Evolutionary conservation across 2,329 filamentous ascomycete species (phyloP).

Genomic region (Botrytis deweyae): DNA sequence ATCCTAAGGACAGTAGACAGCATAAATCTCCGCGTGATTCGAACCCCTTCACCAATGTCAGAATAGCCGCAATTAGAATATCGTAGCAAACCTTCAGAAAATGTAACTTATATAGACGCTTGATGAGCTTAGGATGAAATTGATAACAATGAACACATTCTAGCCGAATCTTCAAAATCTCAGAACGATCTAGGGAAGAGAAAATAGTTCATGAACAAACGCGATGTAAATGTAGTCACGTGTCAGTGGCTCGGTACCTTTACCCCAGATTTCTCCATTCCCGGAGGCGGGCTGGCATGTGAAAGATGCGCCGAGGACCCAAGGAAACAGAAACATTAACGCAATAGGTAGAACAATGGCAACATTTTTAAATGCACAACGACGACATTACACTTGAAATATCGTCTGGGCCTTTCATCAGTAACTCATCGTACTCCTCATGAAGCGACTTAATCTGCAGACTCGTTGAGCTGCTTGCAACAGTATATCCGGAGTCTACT

Average conservation of each 20-base stretch:
- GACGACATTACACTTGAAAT: background rate
- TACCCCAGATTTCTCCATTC: slow-evolving; percentile 21
- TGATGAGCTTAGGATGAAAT: background rate
- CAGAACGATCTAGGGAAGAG: background rate
- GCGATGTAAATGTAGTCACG: background rate
- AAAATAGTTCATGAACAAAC: background rate
- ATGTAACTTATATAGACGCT: background rate
- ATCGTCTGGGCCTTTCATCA: background rate
- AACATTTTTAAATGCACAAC: slow-evolving; percentile 1
- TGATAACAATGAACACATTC: background rate
- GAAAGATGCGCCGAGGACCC: slow-evolving; percentile 20
- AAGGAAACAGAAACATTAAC: background rate
- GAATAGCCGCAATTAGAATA: background rate
- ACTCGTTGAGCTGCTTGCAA: slow-evolving; percentile 14
- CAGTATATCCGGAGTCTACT: slow-evolving; percentile 10
- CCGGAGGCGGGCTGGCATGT: slow-evolving; percentile 17
- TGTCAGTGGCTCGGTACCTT: background rate
- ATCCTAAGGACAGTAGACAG: background rate
- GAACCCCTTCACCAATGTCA: background rate
- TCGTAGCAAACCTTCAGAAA: background rate
- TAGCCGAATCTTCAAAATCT: background rate
- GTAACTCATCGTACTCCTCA: slow-evolving; percentile 1
- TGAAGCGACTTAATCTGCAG: slow-evolving; percentile 14
- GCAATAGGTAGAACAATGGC: slow-evolving; percentile 5
- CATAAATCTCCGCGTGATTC: background rate